Percentiles rank a stretch among this genome's conserved stretches.
Evolutionary conservation across 805 yeast genomes (phyloP).

Genomic region (Candida oleophila): DNA sequence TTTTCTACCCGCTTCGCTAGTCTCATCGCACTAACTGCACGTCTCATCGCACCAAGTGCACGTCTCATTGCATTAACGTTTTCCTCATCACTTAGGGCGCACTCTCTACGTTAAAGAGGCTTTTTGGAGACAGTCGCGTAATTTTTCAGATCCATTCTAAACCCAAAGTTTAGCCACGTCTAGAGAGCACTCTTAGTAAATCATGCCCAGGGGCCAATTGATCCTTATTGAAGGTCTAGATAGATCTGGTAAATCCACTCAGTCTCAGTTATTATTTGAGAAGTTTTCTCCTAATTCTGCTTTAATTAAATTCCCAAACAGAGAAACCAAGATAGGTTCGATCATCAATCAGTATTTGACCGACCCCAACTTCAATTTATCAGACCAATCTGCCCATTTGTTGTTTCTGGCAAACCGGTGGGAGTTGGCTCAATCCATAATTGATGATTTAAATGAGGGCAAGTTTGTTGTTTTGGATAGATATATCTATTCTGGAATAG

Average conservation of each 20-base stretch:
- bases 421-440: conserved; percentile 65
- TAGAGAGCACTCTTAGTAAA: background rate
- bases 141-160: too few species aligned
- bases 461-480: conserved; percentile 71
- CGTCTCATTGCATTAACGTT: too few species aligned
- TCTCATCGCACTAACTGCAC: too few species aligned
- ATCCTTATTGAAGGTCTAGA: conserved; percentile 92
- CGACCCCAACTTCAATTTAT: conserved; percentile 46
- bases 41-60: too few species aligned
- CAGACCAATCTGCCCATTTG: conserved; percentile 82
- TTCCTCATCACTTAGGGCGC: too few species aligned
- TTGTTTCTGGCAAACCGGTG: conserved; percentile 92
- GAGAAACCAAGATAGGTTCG: conserved; percentile 78
- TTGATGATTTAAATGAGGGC: conserved; percentile 49
- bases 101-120: too few species aligned
- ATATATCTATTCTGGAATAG: conserved; percentile 89
- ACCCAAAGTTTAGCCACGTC: too few species aligned
- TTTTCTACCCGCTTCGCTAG: too few species aligned
- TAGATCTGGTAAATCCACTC: conserved; percentile 93
- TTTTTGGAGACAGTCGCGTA: background rate
- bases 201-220: conserved; percentile 58
- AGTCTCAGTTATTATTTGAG: conserved; percentile 41
- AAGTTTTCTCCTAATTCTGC: conserved; percentile 12
- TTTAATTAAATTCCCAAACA: conserved; percentile 80
- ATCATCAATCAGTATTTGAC: conserved; percentile 73